Conservation (phyloP, 495 filamentous ascomycete genomes). For the Lophiotrema nucula region DNA sequence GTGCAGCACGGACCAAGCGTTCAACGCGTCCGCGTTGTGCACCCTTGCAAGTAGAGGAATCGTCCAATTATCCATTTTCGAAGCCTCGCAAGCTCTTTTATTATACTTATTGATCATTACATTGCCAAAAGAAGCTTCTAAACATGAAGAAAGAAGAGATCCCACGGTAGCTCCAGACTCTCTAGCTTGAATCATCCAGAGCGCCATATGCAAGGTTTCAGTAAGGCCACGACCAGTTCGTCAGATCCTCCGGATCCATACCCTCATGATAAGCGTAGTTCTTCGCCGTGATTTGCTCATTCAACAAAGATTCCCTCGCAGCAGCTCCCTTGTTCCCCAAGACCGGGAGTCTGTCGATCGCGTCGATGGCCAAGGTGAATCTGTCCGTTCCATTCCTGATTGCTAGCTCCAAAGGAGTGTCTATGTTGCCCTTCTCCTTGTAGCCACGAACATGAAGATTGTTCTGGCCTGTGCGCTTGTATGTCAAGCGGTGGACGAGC, state of each 20-base stretch:
- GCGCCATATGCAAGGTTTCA: too few species aligned
- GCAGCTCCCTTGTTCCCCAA: slow-evolving; percentile 58
- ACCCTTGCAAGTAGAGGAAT: too few species aligned
- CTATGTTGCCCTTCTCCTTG: slow-evolving; percentile 75
- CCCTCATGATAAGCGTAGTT: slow-evolving; percentile 63
- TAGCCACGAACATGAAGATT: slow-evolving; percentile 72
- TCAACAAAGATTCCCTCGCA: slow-evolving; percentile 59
- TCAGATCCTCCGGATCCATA: slow-evolving; percentile 63
- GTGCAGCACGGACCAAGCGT: too few species aligned
- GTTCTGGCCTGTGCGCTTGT: slow-evolving; percentile 61
- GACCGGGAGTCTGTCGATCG: slow-evolving; percentile 61
- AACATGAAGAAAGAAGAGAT: too few species aligned
- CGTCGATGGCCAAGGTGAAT: slow-evolving; percentile 69
- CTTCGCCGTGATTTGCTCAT: slow-evolving; percentile 56
- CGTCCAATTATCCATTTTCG: too few species aligned
- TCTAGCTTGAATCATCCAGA: too few species aligned
- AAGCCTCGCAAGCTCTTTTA: too few species aligned
- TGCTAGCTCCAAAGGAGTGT: slow-evolving; percentile 70
- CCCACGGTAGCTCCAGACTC: too few species aligned
- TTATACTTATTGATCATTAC: too few species aligned
- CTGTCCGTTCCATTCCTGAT: slow-evolving; percentile 70
- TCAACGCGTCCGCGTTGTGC: too few species aligned
- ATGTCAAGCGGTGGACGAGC: slow-evolving; percentile 69
- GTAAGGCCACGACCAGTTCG: slow-evolving; percentile 61
- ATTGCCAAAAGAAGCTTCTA: too few species aligned